Base-by-base conservation (phyloP, 192 early-diverging fungal species). In the Coemansia sp. region DNA sequence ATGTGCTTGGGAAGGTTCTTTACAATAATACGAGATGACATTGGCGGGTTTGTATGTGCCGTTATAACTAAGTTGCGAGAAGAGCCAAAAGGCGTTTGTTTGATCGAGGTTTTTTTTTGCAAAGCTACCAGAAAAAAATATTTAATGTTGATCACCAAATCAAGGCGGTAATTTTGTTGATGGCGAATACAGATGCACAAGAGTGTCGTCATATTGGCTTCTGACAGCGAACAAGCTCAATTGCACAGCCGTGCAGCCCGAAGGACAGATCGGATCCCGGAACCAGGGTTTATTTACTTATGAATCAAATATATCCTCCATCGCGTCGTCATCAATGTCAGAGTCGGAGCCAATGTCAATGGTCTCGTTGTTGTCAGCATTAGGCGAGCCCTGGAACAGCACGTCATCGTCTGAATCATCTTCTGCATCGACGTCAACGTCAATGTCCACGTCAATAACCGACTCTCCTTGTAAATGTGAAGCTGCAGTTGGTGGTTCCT, bases 1-100 rank as follows among this genome's bases (percentile, higher is more conserved):
- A 93, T 77, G 66, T 95, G 82, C 71, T 93, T 94, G 50, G 97
- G 97, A n/a, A 99, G 82, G 81, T 95, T 95, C 67, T 95, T 96
- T 58, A 99, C 90, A 64, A 99, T 91, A 25, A 99, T 84, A 45
- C 97, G 89, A 21, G 89, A 72, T 21, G 49, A 27, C 49, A 52
- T 52, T 5, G 32, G 6, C 10, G n/a, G 5, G 35, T 40, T 40
- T 40, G n/a, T 40, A 40, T n/a, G n/a, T n/a, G n/a, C n/a, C n/a
- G n/a, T n/a, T n/a, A n/a, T n/a, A 40, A 35, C 12, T n/a, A n/a
- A 40, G n/a, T n/a, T n/a, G n/a, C n/a, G n/a, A 40, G 35, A 16
- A 40, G 35, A 40, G 35, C 14, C 14, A 16, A 35, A 32, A 40
- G n/a, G 35, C 5, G 12, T 40, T 16, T 1, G 35, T 14, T 3